Evolutionary conservation across 768 basidiomycete genomes (phyloP).

Genomic region (Lactarius akahatsu): DNA sequence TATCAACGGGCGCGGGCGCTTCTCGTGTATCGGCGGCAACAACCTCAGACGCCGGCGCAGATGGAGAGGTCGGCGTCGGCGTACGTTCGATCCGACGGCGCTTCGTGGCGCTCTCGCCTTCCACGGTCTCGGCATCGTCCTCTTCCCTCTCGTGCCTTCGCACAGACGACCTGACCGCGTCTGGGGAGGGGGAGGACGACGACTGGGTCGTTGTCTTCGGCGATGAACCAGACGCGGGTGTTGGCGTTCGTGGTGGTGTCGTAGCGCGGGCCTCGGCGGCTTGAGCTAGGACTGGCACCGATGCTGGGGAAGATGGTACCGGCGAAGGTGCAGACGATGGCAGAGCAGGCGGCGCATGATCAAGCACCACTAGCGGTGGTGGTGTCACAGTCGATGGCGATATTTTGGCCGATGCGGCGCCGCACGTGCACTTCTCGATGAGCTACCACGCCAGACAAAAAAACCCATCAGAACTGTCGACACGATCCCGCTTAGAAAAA

Average conservation of each 20-base stretch:
- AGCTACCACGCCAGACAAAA: neutral
- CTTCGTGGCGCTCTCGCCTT: slow-evolving; percentile 8
- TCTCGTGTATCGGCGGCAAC: neutral
- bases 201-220: neutral
- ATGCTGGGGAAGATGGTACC: neutral
- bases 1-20: neutral
- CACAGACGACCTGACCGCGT: neutral
- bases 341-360: neutral
- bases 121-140: neutral
- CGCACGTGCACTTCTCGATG: slow-evolving; percentile 20
- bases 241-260: neutral
- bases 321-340: neutral
- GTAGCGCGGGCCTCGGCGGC: neutral
- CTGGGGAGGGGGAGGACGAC: neutral
- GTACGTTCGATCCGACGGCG: slow-evolving; percentile 14
- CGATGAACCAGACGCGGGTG: neutral
- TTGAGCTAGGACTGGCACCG: neutral
- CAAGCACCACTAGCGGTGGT: neutral
- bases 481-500: neutral
- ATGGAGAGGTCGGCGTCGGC: neutral
- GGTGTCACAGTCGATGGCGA: neutral
- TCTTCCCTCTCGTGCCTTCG: slow-evolving; percentile 15
- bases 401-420: neutral
- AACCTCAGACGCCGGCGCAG: neutral
- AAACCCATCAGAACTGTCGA: neutral